Conservation (phyloP, 257 asterid genomes). For the Penstemon barbatus region DNA sequence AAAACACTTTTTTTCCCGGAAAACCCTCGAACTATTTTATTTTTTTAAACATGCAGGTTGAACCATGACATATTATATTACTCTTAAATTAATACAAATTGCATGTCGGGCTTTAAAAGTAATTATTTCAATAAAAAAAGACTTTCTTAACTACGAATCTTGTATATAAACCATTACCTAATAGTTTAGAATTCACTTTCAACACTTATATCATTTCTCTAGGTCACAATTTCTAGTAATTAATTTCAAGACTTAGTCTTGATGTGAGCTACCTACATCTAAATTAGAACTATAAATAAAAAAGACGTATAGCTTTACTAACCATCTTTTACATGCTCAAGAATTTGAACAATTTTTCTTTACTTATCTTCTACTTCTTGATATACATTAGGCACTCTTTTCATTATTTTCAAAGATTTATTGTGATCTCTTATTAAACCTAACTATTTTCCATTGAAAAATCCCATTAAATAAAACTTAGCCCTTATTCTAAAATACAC, state of each 20-base stretch:
- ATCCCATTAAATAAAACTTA: background rate
- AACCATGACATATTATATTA: background rate
- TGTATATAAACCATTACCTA: background rate
- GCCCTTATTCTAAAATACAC: background rate
- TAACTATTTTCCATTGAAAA: constrained; percentile 5
- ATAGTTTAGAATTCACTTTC: background rate
- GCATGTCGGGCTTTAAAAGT: background rate
- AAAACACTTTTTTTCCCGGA: background rate
- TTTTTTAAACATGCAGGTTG: constrained; percentile 1
- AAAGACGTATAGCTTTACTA: constrained; percentile 26
- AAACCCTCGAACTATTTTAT: background rate
- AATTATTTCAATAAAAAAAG: background rate
- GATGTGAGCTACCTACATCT: constrained; percentile 45
- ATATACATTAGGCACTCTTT: constrained; percentile 47
- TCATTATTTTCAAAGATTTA: constrained; percentile 34
- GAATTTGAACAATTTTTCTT: constrained; percentile 26
- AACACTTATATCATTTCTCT: background rate
- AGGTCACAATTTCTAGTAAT: background rate
- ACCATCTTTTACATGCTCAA: constrained; percentile 50
- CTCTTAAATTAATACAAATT: background rate
- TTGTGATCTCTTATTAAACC: constrained; percentile 21
- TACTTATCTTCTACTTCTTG: constrained; percentile 37
- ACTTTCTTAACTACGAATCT: background rate
- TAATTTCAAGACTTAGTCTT: constrained; percentile 28
- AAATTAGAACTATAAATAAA: constrained; percentile 7